Percentiles rank a stretch among this genome's conserved stretches.
Conservation (phyloP, 2,329 filamentous ascomycete genomes). For the Alternaria panax region DNA sequence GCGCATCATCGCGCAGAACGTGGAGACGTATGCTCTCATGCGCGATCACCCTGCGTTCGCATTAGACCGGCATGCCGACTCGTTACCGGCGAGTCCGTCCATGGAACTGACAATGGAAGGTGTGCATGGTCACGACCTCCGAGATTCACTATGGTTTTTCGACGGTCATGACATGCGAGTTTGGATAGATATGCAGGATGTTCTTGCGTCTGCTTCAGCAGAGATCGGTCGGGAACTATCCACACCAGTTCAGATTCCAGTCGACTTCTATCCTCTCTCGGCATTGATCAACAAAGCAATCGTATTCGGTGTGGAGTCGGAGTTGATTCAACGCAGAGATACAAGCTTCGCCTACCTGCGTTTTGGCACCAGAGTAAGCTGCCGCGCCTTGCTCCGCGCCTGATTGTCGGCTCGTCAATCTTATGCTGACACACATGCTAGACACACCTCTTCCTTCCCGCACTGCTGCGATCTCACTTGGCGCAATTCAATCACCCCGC, state of each 20-base stretch:
- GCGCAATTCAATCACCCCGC: slow-evolving; percentile 77
- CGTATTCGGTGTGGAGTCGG: slow-evolving; percentile 87
- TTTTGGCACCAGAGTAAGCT: slow-evolving; percentile 81
- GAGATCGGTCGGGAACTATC: slow-evolving; percentile 75
- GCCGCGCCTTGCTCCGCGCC: slow-evolving; percentile 4
- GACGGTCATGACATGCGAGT: slow-evolving; percentile 84
- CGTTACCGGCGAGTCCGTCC: slow-evolving; percentile 59
- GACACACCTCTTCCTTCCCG: slow-evolving; percentile 93
- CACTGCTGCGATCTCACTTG: slow-evolving; percentile 82
- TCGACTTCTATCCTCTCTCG: slow-evolving; percentile 97
- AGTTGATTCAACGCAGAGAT: slow-evolving; percentile 91
- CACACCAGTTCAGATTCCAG: slow-evolving; percentile 74
- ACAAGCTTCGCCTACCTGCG: slow-evolving; percentile 89
- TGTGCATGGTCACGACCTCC: slow-evolving; percentile 65
- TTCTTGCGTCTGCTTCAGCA: slow-evolving; percentile 73
- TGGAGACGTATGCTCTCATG: slow-evolving; percentile 94
- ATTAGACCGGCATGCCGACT: slow-evolving; percentile 57
- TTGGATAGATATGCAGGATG: slow-evolving; percentile 88
- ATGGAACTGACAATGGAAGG: slow-evolving; percentile 55
- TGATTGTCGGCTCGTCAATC: slow-evolving; percentile 7
- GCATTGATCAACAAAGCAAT: slow-evolving; percentile 89
- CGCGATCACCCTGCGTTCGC: slow-evolving; percentile 74
- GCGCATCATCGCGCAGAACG: slow-evolving; percentile 93
- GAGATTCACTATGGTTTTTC: slow-evolving; percentile 93
- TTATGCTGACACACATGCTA: slow-evolving; percentile 50